These are phyloP conservation scores for Aureobasidium sp. DNA, from an alignment of 2,329 filamentous ascomycete genomes.

Conservation along the genomic window DNA sequence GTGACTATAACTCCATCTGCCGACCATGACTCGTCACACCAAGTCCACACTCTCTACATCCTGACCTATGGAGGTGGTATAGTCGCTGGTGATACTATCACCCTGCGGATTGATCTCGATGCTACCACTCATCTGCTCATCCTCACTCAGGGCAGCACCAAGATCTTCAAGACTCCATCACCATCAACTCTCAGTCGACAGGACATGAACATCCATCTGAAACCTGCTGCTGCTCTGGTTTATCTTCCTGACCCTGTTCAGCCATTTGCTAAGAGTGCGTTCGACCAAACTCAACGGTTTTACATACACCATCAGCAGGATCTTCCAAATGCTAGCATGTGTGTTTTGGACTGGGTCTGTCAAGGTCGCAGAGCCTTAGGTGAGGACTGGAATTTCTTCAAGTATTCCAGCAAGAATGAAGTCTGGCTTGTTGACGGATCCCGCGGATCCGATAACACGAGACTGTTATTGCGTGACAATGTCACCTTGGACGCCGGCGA, in stretches of 20 bases:
- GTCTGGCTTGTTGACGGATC: constrained; percentile 50
- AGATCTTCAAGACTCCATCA: constrained; percentile 76
- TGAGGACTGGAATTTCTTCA: constrained; percentile 76
- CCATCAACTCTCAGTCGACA: constrained; percentile 29
- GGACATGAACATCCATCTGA: constrained; percentile 39
- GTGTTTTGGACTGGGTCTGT: constrained; percentile 88
- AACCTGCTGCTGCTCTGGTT: constrained; percentile 42
- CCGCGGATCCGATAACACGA: constrained; percentile 25
- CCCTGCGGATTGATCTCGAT: constrained; percentile 60
- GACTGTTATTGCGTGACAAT: constrained; percentile 73
- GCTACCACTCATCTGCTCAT: constrained; percentile 54
- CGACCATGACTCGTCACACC: constrained; percentile 1
- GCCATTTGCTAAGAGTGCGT: constrained; percentile 76
- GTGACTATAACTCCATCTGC: constrained; percentile 36
- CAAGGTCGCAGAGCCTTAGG: constrained; percentile 77
- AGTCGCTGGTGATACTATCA: constrained; percentile 75
- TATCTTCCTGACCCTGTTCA: constrained; percentile 87
- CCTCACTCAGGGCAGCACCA: constrained; percentile 70
- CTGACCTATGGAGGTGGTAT: constrained; percentile 92
- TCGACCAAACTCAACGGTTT: constrained; percentile 78
- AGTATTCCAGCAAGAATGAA: constrained; percentile 80
- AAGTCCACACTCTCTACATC: constrained; percentile 67
- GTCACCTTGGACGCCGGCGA: constrained; percentile 57
- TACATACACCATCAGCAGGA: constrained; percentile 39
- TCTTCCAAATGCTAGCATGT: constrained; percentile 46